Conservation (phyloP, 305 asterid genomes). For the Fraxinus greggii region DNA sequence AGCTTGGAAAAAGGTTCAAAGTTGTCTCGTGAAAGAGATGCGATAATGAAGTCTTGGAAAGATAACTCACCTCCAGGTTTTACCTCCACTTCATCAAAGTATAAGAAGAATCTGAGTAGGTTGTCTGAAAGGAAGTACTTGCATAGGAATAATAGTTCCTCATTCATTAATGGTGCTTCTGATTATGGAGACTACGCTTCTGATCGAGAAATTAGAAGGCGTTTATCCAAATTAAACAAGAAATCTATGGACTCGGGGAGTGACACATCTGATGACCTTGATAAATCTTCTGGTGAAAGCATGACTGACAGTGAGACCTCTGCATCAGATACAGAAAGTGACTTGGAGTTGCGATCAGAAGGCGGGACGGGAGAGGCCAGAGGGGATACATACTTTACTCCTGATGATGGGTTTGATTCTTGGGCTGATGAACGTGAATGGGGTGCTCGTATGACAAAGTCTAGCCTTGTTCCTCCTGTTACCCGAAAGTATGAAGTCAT, state of each 20-base stretch:
- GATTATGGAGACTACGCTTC: slow-evolving; percentile 82
- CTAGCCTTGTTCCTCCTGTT: slow-evolving; percentile 96
- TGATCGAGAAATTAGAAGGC: slow-evolving; percentile 84
- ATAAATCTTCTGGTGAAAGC: slow-evolving; percentile 71
- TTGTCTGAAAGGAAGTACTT: slow-evolving; percentile 60
- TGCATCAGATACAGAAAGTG: slow-evolving; percentile 86
- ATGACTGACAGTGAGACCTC: slow-evolving; percentile 64
- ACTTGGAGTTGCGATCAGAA: slow-evolving; percentile 56
- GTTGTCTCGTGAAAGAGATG: slow-evolving; percentile 52
- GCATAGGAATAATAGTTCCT: slow-evolving; percentile 59
- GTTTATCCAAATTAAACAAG: slow-evolving; percentile 78
- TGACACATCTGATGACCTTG: slow-evolving; percentile 81
- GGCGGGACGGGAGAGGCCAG: slow-evolving; percentile 55
- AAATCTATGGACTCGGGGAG: slow-evolving; percentile 77
- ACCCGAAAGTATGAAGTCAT: slow-evolving; percentile 93
- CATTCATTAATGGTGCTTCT: slow-evolving; percentile 47
- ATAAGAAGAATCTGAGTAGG: slow-evolving; percentile 60
- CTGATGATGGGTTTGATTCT: slow-evolving; percentile 82
- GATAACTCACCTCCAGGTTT: slow-evolving; percentile 85
- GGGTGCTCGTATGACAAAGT: slow-evolving; percentile 99
- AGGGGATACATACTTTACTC: slow-evolving; percentile 48
- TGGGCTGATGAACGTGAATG: slow-evolving; percentile 95
- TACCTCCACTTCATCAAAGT: slow-evolving; percentile 60
- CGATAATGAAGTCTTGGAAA: slow-evolving; percentile 55
- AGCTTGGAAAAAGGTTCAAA: slow-evolving; percentile 75